Evolutionary conservation across 352 stramenopile genomes (phyloP).

Genomic region (Pythium apleroticum): DNA sequence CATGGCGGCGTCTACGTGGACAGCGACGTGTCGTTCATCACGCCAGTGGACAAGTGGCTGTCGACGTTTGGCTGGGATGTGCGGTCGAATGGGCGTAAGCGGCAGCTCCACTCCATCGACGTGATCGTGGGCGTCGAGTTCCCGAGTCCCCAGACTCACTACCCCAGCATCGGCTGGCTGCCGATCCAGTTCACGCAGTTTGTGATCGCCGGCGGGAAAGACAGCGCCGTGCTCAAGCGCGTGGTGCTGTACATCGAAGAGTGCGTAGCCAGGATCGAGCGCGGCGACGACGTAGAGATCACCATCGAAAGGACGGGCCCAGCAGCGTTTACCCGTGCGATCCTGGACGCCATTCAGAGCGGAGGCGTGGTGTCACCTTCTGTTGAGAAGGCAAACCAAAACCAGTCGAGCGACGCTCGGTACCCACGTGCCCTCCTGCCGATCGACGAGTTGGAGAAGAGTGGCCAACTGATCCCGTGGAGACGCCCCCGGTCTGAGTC

Average conservation of each 20-base stretch:
- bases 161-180: slow-evolving; percentile 9
- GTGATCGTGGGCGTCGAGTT: slow-evolving; percentile 13
- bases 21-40: slow-evolving; percentile 13
- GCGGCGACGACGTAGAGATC: slow-evolving; percentile 8
- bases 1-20: slow-evolving; percentile 17
- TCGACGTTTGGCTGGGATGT: slow-evolving; percentile 14
- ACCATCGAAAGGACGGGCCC: slow-evolving; percentile 18
- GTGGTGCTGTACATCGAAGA: slow-evolving; percentile 13
- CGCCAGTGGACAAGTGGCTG: slow-evolving; percentile 12
- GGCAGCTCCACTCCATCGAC: background rate
- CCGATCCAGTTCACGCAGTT: slow-evolving; percentile 23
- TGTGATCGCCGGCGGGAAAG: slow-evolving; percentile 13
- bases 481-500: background rate
- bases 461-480: slow-evolving; percentile 12
- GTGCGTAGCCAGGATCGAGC: background rate
- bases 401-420: background rate
- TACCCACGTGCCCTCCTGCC: slow-evolving; percentile 14
- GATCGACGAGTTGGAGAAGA: slow-evolving; percentile 13
- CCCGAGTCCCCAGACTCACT: slow-evolving; percentile 5
- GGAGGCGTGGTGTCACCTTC: background rate
- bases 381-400: background rate
- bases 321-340: slow-evolving; percentile 16
- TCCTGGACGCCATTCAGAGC: slow-evolving; percentile 6
- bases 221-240: background rate
- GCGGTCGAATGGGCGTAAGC: background rate